Evolutionary conservation across 345 rosid genomes (phyloP).

Genomic region (Ceriops decandra): DNA sequence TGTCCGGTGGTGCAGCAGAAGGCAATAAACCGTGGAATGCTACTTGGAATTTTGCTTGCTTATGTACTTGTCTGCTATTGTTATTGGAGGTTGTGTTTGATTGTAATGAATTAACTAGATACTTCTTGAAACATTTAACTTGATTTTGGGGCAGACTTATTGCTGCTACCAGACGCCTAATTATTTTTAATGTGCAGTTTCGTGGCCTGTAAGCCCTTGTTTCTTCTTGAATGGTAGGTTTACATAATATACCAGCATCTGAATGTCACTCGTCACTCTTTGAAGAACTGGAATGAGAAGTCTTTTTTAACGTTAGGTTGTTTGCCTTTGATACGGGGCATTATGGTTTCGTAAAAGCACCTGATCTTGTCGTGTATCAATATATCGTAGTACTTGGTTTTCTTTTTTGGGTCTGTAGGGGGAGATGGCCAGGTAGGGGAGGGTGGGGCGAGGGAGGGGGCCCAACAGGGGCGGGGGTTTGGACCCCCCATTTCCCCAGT

Average conservation of each 20-base stretch:
- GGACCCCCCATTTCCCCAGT: too few relatives aligned
- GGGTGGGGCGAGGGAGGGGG: too few relatives aligned
- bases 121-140: constrained; percentile 27
- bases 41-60: constrained; percentile 34
- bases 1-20: constrained; percentile 24
- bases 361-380: too few relatives aligned
- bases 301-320: too few relatives aligned
- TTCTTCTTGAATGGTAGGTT: too few relatives aligned
- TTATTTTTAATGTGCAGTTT: constrained; percentile 45
- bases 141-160: constrained; percentile 20
- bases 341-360: too few relatives aligned
- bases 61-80: constrained; percentile 27
- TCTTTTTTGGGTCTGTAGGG: too few relatives aligned
- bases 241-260: background rate
- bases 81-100: constrained; percentile 19
- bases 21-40: constrained; percentile 34
- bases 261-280: background rate
- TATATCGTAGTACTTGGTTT: too few relatives aligned
- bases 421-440: too few relatives aligned
- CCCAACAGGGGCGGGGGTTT: too few relatives aligned
- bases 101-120: constrained; percentile 29
- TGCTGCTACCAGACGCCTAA: constrained; percentile 43
- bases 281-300: too few relatives aligned
- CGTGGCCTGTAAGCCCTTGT: constrained; percentile 5
- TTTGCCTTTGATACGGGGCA: too few relatives aligned